Percentiles rank a stretch among this genome's conserved stretches.
Conservation (phyloP, 1,284 basidiomycete genomes). For the Irpex sp. region DNA sequence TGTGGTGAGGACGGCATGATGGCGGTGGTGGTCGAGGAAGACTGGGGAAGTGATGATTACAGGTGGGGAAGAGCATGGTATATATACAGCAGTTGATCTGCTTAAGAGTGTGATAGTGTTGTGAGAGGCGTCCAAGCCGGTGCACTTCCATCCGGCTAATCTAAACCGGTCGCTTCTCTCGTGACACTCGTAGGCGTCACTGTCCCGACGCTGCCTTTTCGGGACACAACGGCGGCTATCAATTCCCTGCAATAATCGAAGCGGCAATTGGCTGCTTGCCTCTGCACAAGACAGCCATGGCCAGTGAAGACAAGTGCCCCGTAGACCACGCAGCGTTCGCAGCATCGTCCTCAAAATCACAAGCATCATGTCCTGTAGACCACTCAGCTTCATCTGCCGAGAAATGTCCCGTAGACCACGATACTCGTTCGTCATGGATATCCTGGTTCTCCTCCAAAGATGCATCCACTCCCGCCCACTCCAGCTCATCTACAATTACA, state of each 20-base stretch:
- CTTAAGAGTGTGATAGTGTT: not conserved
- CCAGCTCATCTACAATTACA: conserved; percentile 22
- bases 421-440: conserved; percentile 47
- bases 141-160: not conserved
- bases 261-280: not conserved
- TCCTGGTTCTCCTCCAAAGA: conserved; percentile 34
- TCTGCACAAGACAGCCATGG: not conserved
- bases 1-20: conserved; percentile 18
- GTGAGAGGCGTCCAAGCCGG: no score
- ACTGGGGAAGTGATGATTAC: not conserved
- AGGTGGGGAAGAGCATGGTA: not conserved
- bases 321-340: conserved; percentile 36
- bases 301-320: conserved; percentile 59
- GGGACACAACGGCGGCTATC: conserved; percentile 11
- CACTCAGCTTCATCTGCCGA: conserved; percentile 27
- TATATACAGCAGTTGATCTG: not conserved
- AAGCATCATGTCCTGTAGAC: conserved; percentile 53
- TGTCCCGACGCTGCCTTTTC: conserved; percentile 10
- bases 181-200: not conserved
- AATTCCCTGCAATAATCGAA: conserved; percentile 3
- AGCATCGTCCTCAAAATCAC: conserved; percentile 10
- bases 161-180: not conserved
- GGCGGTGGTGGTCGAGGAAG: not conserved
- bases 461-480: conserved; percentile 14
- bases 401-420: conserved; percentile 49